A percentile compares a stretch with the other conserved stretches of the same genome.
These are phyloP conservation scores for Vitellaria paradoxa DNA, from an alignment of 179 eudicot species.

Conservation along the genomic window DNA sequence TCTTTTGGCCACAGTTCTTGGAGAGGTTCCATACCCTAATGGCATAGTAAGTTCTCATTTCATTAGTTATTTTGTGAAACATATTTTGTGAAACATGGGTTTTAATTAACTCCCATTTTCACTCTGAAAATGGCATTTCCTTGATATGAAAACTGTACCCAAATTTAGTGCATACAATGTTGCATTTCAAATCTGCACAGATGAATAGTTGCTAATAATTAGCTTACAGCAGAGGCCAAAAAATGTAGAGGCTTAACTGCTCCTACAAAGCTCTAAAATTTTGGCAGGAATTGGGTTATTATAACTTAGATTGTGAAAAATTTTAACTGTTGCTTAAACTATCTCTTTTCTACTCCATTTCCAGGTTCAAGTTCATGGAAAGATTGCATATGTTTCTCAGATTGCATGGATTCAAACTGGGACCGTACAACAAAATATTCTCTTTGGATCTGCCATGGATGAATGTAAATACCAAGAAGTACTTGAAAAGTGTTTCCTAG, in stretches of 20 bases:
- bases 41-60: constrained; percentile 46
- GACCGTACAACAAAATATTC: constrained; percentile 59
- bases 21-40: constrained; percentile 51
- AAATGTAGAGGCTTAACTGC: not conserved
- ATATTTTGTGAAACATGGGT: not conserved
- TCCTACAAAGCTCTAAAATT: not conserved
- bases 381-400: constrained; percentile 66
- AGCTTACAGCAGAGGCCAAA: not conserved
- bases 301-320: not conserved
- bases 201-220: not conserved
- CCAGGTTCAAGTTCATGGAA: constrained; percentile 58
- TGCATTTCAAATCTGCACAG: not conserved
- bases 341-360: not conserved
- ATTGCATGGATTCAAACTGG: constrained; percentile 81
- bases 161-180: not conserved
- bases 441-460: constrained; percentile 61
- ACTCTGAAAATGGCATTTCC: not conserved
- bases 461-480: constrained; percentile 49
- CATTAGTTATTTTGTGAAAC: not conserved
- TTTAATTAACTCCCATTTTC: not conserved
- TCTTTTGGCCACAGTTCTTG: constrained; percentile 55
- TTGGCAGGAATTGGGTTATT: not conserved
- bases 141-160: not conserved
- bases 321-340: not conserved
- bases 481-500: constrained; percentile 44